A percentile compares a stretch with the other conserved stretches of the same genome.
These are phyloP conservation scores for Phragmites australis DNA, from an alignment of 176 grass and related monocot species.

Conservation along the genomic window DNA sequence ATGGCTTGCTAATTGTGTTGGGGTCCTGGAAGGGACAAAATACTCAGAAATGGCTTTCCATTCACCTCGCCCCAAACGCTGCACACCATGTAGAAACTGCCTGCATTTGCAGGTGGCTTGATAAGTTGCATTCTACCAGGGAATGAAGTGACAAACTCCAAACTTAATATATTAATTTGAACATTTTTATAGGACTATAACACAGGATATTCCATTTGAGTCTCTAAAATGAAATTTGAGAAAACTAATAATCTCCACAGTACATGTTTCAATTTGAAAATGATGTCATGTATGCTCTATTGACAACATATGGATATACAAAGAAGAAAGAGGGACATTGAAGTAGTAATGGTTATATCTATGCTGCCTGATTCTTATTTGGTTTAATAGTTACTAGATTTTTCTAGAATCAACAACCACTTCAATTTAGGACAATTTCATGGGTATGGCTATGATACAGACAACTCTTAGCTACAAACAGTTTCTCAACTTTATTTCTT, in stretches of 20 bases:
- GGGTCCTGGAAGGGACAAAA: slow-evolving; percentile 46
- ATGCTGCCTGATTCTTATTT: neutral
- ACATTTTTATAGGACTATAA: neutral
- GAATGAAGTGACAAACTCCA: neutral
- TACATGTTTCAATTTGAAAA: neutral
- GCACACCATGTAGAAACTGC: slow-evolving; percentile 44
- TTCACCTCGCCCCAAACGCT: slow-evolving; percentile 36
- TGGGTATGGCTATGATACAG: neutral
- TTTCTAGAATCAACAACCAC: neutral
- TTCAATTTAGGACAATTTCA: neutral
- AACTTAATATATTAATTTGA: neutral
- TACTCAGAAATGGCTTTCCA: slow-evolving; percentile 41
- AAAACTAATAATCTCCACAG: neutral
- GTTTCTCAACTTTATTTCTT: neutral
- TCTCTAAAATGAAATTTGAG: neutral
- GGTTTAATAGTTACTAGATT: neutral
- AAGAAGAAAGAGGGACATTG: no score
- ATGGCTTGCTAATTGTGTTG: slow-evolving; percentile 51
- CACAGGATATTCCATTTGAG: neutral
- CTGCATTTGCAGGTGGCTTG: slow-evolving; percentile 25
- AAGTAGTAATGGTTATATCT: neutral
- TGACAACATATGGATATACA: neutral
- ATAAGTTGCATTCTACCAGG: neutral
- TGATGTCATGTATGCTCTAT: neutral
- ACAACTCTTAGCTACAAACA: neutral